Base-by-base conservation (phyloP, 2,329 filamentous ascomycete genomes). In the Pseudocercospora musae region DNA sequence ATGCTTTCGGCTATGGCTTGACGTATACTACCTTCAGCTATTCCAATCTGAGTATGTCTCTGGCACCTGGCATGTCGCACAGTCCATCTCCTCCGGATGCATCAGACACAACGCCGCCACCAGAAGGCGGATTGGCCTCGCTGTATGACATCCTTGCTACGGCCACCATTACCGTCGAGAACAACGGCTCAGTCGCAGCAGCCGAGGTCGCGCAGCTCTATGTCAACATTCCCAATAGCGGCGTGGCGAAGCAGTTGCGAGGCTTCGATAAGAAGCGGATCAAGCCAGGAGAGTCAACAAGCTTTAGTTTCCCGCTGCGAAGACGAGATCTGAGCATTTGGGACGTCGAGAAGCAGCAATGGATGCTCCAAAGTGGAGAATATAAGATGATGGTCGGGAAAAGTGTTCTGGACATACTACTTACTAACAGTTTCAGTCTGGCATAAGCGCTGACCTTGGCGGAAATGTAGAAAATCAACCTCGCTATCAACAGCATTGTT, bases 71-170 rank as follows among this genome's bases (percentile, higher is more conserved):
- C 20, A 55, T 54, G 11, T 53, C 63, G 31, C 50, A 56, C n/a
- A 44, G 31, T n/a, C 58, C 64, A 18, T 27, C 55, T 10, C 67
- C 67, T 27, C 66, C 67, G 18, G 67, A 68, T 25, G 57, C 65
- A 1, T 25, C 46, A 10, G 23, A 23, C 25, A 44, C 54, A 2
- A 54, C 55, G 29, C 56, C 59, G 18, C 25, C 46, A 5, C 56
- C 64, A 8, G 60, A 63, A 46, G 67, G 67, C 11, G 67, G 67
- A n/a, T 60, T 69, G 15, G 63, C 59, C 7, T 65, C 82, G 0
- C 81, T 93, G 0, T 93, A 87, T 80, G 83, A 89, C 40, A 74
- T 80, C 0, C 80, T 87, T 0, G 88, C 84, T 64, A 75, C 76
- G n/a, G 77, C 90, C 9, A 78, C 80, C 1, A 82, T 85, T 4